Percentiles rank a stretch among this genome's conserved stretches.
These are phyloP conservation scores for Botrytis deweyae DNA, from an alignment of 2,329 filamentous ascomycete species.

Conservation along the genomic window DNA sequence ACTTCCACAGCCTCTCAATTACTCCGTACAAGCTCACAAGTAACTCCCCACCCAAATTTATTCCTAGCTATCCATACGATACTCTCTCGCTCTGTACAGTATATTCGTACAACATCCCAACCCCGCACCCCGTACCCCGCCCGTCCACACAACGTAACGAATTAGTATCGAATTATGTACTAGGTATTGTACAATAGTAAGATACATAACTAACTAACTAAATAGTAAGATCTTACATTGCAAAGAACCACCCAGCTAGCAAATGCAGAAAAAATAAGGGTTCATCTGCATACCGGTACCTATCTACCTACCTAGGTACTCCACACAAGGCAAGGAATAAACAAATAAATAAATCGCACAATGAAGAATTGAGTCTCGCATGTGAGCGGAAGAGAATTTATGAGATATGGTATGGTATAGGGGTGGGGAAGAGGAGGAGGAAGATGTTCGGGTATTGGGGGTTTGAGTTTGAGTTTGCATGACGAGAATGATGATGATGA, in stretches of 20 bases:
- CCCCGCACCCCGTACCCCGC: not conserved
- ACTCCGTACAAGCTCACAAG: no score
- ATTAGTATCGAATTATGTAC: no score
- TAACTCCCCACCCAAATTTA: not conserved
- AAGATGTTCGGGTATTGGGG: not conserved
- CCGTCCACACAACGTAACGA: not conserved
- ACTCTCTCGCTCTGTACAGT: no score
- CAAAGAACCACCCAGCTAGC: no score
- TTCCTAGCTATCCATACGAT: no score
- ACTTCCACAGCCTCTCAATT: not conserved
- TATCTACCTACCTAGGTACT: no score
- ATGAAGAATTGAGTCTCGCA: not conserved
- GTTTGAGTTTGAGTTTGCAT: slow-evolving; percentile 45
- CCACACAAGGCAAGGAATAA: no score
- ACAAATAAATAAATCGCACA: no score
- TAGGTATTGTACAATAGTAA: no score
- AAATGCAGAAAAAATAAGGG: not conserved
- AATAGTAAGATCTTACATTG: no score
- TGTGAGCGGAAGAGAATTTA: not conserved
- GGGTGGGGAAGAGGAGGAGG: not conserved
- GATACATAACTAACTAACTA: no score
- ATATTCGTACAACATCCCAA: no score
- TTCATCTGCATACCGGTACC: not conserved
- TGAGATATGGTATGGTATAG: not conserved
- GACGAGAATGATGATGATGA: slow-evolving; percentile 57